phyloP scores from a whole-genome alignment of 768 basidiomycete genomes.

The Tulasnella sp. region DNA sequence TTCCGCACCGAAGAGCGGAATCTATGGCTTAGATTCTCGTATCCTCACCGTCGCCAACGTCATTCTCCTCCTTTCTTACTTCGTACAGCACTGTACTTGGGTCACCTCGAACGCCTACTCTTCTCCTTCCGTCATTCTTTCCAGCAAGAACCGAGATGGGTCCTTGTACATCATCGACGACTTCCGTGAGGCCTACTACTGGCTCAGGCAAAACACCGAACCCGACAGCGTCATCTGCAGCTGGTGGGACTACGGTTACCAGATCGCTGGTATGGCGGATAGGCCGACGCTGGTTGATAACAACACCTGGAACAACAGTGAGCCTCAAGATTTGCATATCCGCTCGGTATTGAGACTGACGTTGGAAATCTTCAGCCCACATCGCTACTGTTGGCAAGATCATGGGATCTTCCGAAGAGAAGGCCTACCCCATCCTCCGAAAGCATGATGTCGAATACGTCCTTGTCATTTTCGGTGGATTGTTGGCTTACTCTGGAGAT shows the following conservation, averaged over 20 bases:
- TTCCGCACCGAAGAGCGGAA: conserved; percentile 31
- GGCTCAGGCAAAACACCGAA: conserved; percentile 91
- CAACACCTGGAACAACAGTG: conserved; percentile 99
- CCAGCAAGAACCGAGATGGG: conserved; percentile 69
- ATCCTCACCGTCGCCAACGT: conserved; percentile 62
- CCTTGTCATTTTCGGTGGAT: conserved; percentile 91
- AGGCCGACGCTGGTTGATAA: conserved; percentile 94
- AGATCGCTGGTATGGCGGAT: conserved; percentile 99
- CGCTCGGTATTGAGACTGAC: neutral
- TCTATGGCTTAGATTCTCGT: conserved; percentile 81
- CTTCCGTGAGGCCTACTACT: conserved; percentile 98
- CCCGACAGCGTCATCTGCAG: conserved; percentile 91
- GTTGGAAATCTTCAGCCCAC: conserved; percentile 46
- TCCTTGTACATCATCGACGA: conserved; percentile 94
- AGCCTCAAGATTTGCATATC: conserved; percentile 24
- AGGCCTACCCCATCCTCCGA: conserved; percentile 91
- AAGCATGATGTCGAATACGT: conserved; percentile 98
- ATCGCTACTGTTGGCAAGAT: conserved; percentile 99
- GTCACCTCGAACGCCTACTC: conserved; percentile 93
- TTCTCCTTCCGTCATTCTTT: conserved; percentile 91
- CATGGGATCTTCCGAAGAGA: conserved; percentile 89
- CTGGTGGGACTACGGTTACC: conserved; percentile 99
- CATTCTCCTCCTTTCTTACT: conserved; percentile 68
- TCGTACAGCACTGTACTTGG: conserved; percentile 95
- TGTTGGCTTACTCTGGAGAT: conserved; percentile 95